Evolutionary conservation across 1,139 yeast genomes (phyloP).

Genomic region (Geotrichum restrictum): DNA sequence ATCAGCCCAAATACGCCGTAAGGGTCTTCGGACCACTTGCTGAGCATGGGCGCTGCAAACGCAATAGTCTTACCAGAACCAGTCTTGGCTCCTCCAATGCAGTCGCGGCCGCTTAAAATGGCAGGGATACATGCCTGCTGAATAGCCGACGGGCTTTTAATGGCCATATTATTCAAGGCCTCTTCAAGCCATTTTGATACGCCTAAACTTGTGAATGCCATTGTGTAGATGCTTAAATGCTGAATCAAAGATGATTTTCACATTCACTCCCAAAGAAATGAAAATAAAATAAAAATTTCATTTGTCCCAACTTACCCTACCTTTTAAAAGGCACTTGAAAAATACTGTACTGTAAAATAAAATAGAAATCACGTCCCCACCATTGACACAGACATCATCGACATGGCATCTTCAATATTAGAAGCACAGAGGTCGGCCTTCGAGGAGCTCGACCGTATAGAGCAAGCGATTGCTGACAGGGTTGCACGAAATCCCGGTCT

Average conservation of each 20-base stretch:
- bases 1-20: conserved; percentile 85
- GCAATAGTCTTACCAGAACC: conserved; percentile 98
- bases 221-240: conserved; percentile 17
- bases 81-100: conserved; percentile 97
- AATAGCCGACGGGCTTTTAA: conserved; percentile 76
- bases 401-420: conserved; percentile 26
- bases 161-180: conserved; percentile 75
- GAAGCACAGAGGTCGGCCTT: conserved; percentile 43
- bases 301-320: conserved; percentile 15
- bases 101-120: conserved; percentile 75
- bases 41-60: conserved; percentile 92
- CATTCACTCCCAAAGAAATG: neutral
- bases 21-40: conserved; percentile 94
- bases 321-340: no score
- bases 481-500: conserved; percentile 48
- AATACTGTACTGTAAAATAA: no score
- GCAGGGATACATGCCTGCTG: conserved; percentile 87
- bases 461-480: conserved; percentile 51
- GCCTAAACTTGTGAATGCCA: conserved; percentile 61
- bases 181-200: conserved; percentile 84
- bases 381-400: no score
- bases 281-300: conserved; percentile 1
- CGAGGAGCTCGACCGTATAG: conserved; percentile 57
- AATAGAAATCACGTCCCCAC: no score
- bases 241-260: neutral